phyloP scores from a whole-genome alignment of 2,329 filamentous ascomycete species.

The Teratosphaeria destructans region DNA sequence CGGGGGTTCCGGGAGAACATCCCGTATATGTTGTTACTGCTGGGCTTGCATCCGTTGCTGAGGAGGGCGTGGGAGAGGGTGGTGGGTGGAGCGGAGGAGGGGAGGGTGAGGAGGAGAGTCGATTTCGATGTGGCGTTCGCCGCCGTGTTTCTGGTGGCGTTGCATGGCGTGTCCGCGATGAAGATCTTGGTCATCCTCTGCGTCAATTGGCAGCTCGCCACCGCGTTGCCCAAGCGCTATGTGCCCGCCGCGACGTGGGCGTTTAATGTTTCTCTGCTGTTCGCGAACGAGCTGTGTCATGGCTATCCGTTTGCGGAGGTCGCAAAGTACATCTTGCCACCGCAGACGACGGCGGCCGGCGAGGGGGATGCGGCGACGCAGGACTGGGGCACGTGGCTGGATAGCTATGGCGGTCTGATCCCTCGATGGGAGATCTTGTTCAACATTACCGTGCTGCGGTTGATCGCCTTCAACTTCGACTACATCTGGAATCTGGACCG shows the following conservation, averaged over 20 bases:
- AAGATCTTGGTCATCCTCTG: constrained; percentile 76
- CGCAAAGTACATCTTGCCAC: constrained; percentile 41
- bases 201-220: constrained; percentile 72
- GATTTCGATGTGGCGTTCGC: constrained; percentile 80
- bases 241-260: constrained; percentile 73
- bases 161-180: constrained; percentile 76
- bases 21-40: constrained; percentile 63
- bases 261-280: constrained; percentile 78
- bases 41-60: constrained; percentile 69
- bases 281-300: constrained; percentile 74
- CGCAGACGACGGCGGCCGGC: constrained; percentile 28
- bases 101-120: constrained; percentile 51
- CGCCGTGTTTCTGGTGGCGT: constrained; percentile 60
- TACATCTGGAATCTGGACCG: constrained; percentile 82
- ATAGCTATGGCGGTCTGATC: constrained; percentile 73
- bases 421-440: constrained; percentile 93
- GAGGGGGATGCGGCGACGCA: constrained; percentile 24
- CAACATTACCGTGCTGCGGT: constrained; percentile 82
- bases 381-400: constrained; percentile 59
- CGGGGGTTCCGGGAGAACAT: constrained; percentile 74
- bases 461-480: constrained; percentile 96
- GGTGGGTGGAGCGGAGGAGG: constrained; percentile 28
- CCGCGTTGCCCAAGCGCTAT: constrained; percentile 55
- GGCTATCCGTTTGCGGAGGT: constrained; percentile 67
- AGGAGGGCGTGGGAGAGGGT: constrained; percentile 59